Conservation (phyloP, 2,329 filamentous ascomycete species). For the Trichoderma atroviride region DNA sequence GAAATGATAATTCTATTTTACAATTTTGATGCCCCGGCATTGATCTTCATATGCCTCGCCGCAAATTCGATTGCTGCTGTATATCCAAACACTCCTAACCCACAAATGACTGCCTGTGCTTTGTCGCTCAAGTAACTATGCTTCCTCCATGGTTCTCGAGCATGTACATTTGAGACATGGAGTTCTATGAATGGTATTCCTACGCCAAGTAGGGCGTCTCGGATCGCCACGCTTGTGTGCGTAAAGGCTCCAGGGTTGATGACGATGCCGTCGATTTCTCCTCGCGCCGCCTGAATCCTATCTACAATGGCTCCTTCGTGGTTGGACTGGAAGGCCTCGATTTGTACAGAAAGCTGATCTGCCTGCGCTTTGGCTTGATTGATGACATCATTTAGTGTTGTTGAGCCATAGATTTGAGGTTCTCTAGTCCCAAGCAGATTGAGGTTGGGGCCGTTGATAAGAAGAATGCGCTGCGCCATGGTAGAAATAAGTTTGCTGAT, state of each 20-base stretch:
- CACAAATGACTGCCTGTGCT: conserved; percentile 21
- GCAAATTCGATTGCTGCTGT: conserved; percentile 22
- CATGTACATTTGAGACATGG: conserved; percentile 16
- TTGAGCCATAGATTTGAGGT: conserved; percentile 19
- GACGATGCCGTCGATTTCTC: not conserved
- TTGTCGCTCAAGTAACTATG: conserved; percentile 25
- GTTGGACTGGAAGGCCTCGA: conserved; percentile 18
- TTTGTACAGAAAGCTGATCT: conserved; percentile 4
- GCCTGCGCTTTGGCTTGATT: conserved; percentile 15
- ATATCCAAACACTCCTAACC: conserved; percentile 20
- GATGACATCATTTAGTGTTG: conserved; percentile 20
- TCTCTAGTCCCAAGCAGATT: conserved; percentile 18
- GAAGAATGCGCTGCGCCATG: conserved; percentile 18
- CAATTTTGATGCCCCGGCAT: not conserved
- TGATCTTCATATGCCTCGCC: conserved; percentile 12
- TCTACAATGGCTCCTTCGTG: conserved; percentile 22
- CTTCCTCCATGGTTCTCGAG: not conserved
- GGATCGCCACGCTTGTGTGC: conserved; percentile 19
- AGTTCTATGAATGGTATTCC: conserved; percentile 17
- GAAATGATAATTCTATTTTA: not conserved
- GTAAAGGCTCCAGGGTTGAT: conserved; percentile 22
- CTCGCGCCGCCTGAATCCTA: conserved; percentile 12
- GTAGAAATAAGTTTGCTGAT: not conserved
- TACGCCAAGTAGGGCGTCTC: conserved; percentile 11
- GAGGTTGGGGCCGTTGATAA: conserved; percentile 21